Evolutionary conservation across 768 basidiomycete species (phyloP).

Genomic region (Terana coerulea): DNA sequence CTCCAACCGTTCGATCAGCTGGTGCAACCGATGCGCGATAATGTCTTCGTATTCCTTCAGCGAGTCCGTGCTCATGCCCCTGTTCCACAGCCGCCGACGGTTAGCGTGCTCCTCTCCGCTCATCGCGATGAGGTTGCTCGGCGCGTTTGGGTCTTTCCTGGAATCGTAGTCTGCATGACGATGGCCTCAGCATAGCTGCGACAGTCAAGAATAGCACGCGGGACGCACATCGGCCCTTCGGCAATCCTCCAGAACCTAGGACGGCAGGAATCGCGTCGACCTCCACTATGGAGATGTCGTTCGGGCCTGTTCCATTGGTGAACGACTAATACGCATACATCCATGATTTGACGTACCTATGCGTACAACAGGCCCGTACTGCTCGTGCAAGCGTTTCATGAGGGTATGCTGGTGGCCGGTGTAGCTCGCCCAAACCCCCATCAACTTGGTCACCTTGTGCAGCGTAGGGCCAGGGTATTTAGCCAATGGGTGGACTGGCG

Average conservation of each 20-base stretch:
- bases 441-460: conserved; percentile 26
- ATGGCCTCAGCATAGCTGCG: neutral
- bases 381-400: conserved; percentile 29
- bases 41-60: conserved; percentile 40
- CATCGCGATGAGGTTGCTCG: neutral
- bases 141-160: neutral
- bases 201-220: no score
- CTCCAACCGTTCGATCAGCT: conserved; percentile 14
- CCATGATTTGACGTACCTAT: conserved; percentile 29
- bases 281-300: conserved; percentile 41
- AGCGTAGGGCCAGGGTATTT: conserved; percentile 32
- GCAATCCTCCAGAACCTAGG: conserved; percentile 36
- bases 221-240: conserved; percentile 36
- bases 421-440: conserved; percentile 18
- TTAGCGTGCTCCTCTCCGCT: conserved; percentile 25
- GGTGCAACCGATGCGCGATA: conserved; percentile 27
- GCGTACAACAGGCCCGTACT: conserved; percentile 35
- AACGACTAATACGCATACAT: no score
- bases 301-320: conserved; percentile 37
- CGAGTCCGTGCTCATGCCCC: conserved; percentile 35
- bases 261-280: conserved; percentile 29
- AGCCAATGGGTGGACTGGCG: conserved; percentile 37
- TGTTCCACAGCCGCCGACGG: conserved; percentile 38
- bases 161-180: neutral
- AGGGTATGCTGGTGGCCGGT: conserved; percentile 28